Conservation (phyloP, 306 rosid species). For the Medicago arabica region DNA sequence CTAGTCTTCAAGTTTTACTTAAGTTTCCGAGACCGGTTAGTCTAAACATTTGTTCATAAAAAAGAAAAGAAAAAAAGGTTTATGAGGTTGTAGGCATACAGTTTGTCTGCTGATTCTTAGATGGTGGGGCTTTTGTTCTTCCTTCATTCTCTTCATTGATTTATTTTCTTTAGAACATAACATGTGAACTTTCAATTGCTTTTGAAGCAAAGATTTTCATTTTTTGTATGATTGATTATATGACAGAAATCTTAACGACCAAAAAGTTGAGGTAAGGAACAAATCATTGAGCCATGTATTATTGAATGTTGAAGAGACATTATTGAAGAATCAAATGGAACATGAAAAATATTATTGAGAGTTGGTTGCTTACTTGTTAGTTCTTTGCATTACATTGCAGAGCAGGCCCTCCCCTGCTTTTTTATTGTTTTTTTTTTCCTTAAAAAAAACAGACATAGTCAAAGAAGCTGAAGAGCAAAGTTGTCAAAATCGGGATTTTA, state of each 20-base stretch:
- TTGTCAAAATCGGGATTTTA: no score
- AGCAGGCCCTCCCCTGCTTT: no score
- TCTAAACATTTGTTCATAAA: not conserved
- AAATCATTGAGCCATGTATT: constrained; percentile 46
- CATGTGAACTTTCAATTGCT: constrained; percentile 45
- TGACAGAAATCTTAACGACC: constrained; percentile 43
- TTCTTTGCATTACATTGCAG: constrained; percentile 15
- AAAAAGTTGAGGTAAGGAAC: constrained; percentile 21
- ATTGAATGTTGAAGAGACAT: constrained; percentile 22
- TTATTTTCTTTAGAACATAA: not conserved
- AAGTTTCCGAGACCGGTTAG: no score
- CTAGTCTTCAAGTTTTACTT: no score
- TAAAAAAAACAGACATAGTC: not conserved
- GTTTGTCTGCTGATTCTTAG: no score
- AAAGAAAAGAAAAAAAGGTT: not conserved
- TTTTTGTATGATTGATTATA: constrained; percentile 36
- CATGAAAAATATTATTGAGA: constrained; percentile 45
- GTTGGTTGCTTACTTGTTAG: constrained; percentile 24
- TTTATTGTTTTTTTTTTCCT: not conserved
- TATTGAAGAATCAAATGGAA: constrained; percentile 45
- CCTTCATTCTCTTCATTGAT: not conserved
- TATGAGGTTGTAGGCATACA: not conserved
- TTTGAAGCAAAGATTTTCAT: constrained; percentile 37
- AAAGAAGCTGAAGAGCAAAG: constrained; percentile 2
- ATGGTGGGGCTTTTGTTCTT: not conserved